Conservation (phyloP, 139 green algal genomes). For the Chlamydomonas incerta region DNA sequence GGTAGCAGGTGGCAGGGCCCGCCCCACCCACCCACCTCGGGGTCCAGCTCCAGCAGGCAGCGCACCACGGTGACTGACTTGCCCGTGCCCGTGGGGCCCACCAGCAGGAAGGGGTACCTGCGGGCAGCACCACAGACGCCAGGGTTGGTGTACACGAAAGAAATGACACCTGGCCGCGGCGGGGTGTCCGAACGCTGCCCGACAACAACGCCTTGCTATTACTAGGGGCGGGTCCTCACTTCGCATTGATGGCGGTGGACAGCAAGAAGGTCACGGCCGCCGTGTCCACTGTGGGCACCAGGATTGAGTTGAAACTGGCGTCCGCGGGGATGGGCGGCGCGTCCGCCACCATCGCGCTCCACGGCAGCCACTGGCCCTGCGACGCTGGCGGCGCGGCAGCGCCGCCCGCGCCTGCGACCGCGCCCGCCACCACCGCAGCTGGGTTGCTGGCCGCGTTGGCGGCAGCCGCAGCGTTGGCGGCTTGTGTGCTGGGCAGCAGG, state of each 20-base stretch:
- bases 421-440: too few species aligned
- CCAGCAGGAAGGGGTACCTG: constrained; percentile 41
- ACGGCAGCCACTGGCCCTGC: constrained; percentile 36
- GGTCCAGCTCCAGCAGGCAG: constrained; percentile 58
- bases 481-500: neutral
- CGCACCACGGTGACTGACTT: constrained; percentile 73
- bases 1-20: too few species aligned
- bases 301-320: constrained; percentile 68
- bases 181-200: too few species aligned
- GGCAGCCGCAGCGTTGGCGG: too few species aligned
- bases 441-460: too few species aligned
- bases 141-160: too few species aligned
- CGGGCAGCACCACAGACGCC: neutral
- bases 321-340: constrained; percentile 23
- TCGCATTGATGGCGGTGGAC: constrained; percentile 19
- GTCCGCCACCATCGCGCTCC: constrained; percentile 29
- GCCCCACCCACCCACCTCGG: neutral
- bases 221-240: neutral
- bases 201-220: too few species aligned
- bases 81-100: constrained; percentile 70
- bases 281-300: constrained; percentile 83
- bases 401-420: too few species aligned
- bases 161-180: too few species aligned
- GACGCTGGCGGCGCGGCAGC: neutral
- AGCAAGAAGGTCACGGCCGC: constrained; percentile 52